phyloP scores from a whole-genome alignment of 352 stramenopile genomes.

The Pythium aristosporum region DNA sequence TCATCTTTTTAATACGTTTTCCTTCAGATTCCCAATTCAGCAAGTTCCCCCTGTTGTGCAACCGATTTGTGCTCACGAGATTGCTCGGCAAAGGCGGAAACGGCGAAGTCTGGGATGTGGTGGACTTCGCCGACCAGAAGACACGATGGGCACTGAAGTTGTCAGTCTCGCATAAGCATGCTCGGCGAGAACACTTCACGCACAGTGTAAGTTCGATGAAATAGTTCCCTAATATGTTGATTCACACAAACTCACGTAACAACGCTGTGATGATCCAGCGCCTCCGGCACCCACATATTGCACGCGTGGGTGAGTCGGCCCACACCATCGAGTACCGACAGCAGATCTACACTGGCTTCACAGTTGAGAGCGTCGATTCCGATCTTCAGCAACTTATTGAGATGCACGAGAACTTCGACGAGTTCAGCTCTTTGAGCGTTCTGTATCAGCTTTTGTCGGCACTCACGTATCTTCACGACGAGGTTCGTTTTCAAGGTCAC shows the following conservation, averaged over 20 bases:
- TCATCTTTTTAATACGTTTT: neutral
- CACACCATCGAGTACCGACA: slow-evolving; percentile 70
- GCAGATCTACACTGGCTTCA: slow-evolving; percentile 76
- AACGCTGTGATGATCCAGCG: slow-evolving; percentile 31
- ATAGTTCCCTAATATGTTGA: neutral
- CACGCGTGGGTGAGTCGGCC: slow-evolving; percentile 51
- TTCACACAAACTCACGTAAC: neutral
- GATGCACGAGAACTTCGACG: slow-evolving; percentile 62
- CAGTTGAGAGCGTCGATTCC: slow-evolving; percentile 63
- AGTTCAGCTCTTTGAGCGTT: slow-evolving; percentile 58
- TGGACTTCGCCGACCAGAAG: slow-evolving; percentile 72
- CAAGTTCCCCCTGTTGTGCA: slow-evolving; percentile 69
- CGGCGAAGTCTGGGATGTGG: slow-evolving; percentile 79
- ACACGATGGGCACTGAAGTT: slow-evolving; percentile 64
- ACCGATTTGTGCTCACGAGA: slow-evolving; percentile 63
- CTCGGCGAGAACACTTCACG: slow-evolving; percentile 63
- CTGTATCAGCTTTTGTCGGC: slow-evolving; percentile 64
- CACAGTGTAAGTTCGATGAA: slow-evolving; percentile 50
- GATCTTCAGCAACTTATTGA: slow-evolving; percentile 79
- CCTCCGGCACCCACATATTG: slow-evolving; percentile 70
- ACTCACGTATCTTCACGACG: slow-evolving; percentile 70
- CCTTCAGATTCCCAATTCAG: slow-evolving; percentile 59
- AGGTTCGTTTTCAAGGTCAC: slow-evolving; percentile 33
- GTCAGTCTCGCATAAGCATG: slow-evolving; percentile 69
- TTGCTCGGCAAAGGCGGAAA: slow-evolving; percentile 75